Evolutionary conservation across 2,329 filamentous ascomycete genomes (phyloP).

Genomic region (Penicillium hordei): DNA sequence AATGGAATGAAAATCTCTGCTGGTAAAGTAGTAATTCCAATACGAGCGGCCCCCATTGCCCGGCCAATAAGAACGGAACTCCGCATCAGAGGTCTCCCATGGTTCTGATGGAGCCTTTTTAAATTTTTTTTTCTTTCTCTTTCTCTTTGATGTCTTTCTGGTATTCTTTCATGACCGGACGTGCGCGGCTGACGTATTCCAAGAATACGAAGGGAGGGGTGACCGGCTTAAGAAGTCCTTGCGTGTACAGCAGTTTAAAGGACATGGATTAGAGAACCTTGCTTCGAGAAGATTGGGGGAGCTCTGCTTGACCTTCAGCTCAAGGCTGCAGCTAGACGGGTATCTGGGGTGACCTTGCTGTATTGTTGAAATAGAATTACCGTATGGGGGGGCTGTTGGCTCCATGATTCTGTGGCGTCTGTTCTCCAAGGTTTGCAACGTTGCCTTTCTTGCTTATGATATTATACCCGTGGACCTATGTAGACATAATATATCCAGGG

Average conservation of each 20-base stretch:
- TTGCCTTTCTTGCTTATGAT: too few relatives aligned
- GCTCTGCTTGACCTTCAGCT: neutral
- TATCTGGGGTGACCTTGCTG: neutral
- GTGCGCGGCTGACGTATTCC: constrained; percentile 19
- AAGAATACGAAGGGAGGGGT: neutral
- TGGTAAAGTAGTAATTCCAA: constrained; percentile 17
- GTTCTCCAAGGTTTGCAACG: neutral
- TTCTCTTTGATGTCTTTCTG: constrained; percentile 5
- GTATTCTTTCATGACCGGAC: constrained; percentile 9
- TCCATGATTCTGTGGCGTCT: neutral
- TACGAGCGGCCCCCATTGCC: constrained; percentile 14
- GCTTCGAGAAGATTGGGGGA: constrained; percentile 19
- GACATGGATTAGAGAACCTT: constrained; percentile 22
- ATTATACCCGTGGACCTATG: too few relatives aligned
- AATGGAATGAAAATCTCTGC: constrained; percentile 10
- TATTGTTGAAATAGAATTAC: constrained; percentile 1
- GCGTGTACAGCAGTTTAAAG: constrained; percentile 1
- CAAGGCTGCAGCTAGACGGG: neutral
- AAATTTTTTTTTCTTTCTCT: neutral
- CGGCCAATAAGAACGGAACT: constrained; percentile 14
- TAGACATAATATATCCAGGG: too few relatives aligned
- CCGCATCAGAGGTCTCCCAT: constrained; percentile 10
- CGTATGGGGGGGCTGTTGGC: neutral
- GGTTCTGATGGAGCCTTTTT: constrained; percentile 13
- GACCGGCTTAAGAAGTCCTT: constrained; percentile 9